phyloP scores from a whole-genome alignment of 768 basidiomycete species.

The Amanita exitialis region DNA sequence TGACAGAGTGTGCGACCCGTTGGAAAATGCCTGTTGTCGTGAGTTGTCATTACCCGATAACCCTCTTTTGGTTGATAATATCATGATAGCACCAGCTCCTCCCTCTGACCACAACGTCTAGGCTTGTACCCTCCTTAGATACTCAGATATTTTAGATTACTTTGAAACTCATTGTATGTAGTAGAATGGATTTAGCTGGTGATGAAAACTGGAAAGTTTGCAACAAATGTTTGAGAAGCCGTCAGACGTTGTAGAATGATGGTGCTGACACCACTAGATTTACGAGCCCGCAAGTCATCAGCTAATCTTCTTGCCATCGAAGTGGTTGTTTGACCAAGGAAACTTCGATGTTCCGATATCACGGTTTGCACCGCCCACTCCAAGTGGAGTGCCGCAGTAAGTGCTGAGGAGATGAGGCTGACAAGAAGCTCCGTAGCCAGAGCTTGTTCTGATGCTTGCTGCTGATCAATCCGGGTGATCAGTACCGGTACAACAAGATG shows the following conservation, averaged over 20 bases:
- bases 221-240: conserved; percentile 53
- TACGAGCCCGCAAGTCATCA: conserved; percentile 44
- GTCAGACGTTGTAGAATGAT: conserved; percentile 50
- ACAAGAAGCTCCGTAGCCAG: conserved; percentile 54
- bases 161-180: conserved; percentile 8
- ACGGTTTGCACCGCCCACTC: conserved; percentile 58
- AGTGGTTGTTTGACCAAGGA: conserved; percentile 54
- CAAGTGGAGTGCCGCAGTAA: conserved; percentile 59
- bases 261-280: conserved; percentile 36
- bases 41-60: conserved; percentile 21
- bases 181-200: conserved; percentile 20
- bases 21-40: conserved; percentile 76
- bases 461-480: conserved; percentile 44
- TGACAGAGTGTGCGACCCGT: conserved; percentile 56
- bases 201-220: conserved; percentile 68
- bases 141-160: conserved; percentile 6
- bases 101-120: conserved; percentile 10
- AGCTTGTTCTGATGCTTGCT: conserved; percentile 41
- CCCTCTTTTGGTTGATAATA: background rate
- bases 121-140: background rate
- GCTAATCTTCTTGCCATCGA: conserved; percentile 61
- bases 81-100: conserved; percentile 5
- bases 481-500: conserved; percentile 57
- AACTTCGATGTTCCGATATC: conserved; percentile 34
- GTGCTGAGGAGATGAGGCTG: conserved; percentile 51